phyloP scores from a whole-genome alignment of 768 basidiomycete species.

The Tricholoma terreum region DNA sequence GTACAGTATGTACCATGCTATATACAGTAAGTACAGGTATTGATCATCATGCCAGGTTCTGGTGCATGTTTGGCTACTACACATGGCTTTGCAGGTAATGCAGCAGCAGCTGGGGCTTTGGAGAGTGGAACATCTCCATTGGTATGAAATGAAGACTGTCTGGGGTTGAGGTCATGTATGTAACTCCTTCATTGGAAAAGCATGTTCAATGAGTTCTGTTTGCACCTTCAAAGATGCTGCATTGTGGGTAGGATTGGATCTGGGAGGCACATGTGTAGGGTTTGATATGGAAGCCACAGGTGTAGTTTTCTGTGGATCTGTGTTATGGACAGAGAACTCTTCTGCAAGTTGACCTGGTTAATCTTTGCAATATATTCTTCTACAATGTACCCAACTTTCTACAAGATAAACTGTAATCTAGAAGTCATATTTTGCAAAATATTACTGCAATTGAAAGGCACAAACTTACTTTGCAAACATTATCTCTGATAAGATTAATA shows the following conservation, averaged over 20 bases:
- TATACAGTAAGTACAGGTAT: no score
- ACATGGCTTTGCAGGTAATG: conserved; percentile 1
- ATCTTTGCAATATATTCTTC: no score
- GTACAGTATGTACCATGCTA: no score
- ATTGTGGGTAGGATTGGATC: not conserved
- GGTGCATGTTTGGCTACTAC: conserved; percentile 3
- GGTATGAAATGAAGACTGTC: not conserved
- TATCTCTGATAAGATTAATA: no score
- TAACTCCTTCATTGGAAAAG: conserved; percentile 12
- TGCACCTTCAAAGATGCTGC: conserved; percentile 10
- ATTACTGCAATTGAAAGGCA: no score
- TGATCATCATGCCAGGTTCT: no score
- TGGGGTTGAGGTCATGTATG: not conserved
- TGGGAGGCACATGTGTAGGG: not conserved
- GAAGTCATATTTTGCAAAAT: no score
- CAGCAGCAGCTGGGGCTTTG: conserved; percentile 1
- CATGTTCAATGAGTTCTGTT: conserved; percentile 15
- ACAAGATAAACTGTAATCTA: no score
- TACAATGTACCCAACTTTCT: no score
- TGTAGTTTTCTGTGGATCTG: not conserved
- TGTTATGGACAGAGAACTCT: not conserved
- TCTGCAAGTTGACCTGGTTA: no score
- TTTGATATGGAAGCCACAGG: not conserved
- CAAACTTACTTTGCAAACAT: no score
- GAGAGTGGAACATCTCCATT: not conserved